Evolutionary conservation across 805 yeast species (phyloP).

Genomic region (Nakazawaea populi): DNA sequence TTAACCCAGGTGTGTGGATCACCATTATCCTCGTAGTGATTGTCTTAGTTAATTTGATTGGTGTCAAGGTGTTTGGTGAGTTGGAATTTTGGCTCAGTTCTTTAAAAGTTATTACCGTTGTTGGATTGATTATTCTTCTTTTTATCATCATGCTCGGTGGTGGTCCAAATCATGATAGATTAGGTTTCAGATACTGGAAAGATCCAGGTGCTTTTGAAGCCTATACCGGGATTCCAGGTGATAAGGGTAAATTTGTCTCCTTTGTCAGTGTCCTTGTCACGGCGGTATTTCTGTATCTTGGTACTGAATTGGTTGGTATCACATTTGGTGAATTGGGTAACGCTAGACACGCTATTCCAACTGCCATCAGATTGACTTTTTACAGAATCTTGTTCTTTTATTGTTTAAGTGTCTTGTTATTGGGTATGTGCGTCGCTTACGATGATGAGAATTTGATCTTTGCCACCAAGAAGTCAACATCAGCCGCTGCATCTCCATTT

Average conservation of each 20-base stretch:
- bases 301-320: constrained; percentile 46
- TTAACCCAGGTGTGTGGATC: constrained; percentile 52
- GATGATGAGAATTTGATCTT: constrained; percentile 35
- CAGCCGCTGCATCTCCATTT: constrained; percentile 78
- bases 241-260: constrained; percentile 44
- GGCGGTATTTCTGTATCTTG: constrained; percentile 45
- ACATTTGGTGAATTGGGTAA: constrained; percentile 42
- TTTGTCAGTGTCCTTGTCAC: constrained; percentile 47
- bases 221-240: constrained; percentile 35
- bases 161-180: constrained; percentile 65
- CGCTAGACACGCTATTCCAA: constrained; percentile 45
- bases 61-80: constrained; percentile 45
- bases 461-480: constrained; percentile 42
- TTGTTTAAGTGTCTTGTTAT: constrained; percentile 42
- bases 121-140: constrained; percentile 60
- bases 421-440: constrained; percentile 55
- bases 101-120: constrained; percentile 57
- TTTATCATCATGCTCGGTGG: constrained; percentile 73
- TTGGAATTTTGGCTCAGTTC: constrained; percentile 53
- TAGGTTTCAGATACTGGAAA: constrained; percentile 38
- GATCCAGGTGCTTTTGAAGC: constrained; percentile 36
- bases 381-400: constrained; percentile 51
- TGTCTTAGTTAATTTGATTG: constrained; percentile 34
- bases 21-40: constrained; percentile 37
- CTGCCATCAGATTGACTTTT: constrained; percentile 47